phyloP scores from a whole-genome alignment of 352 stramenopile species.

The Phytophthora cactorum region DNA sequence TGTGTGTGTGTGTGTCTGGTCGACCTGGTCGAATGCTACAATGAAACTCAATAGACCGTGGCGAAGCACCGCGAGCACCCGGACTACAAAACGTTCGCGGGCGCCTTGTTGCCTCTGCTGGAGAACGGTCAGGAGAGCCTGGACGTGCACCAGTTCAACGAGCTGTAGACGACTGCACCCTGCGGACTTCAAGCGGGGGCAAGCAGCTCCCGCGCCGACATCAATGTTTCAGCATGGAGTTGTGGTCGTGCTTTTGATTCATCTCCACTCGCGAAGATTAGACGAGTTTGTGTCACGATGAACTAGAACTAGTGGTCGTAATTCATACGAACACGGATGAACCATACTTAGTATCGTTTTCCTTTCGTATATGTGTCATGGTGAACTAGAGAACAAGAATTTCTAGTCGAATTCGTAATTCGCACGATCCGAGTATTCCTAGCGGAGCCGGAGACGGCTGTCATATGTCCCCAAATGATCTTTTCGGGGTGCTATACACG shows the following conservation, averaged over 20 bases:
- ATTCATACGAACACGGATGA: slow-evolving; percentile 1
- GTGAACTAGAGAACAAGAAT: no score
- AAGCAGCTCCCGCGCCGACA: neutral
- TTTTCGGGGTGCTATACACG: no score
- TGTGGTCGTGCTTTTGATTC: neutral
- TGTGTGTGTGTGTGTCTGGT: no score
- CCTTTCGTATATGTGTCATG: no score
- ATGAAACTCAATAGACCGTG: no score
- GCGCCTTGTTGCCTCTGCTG: slow-evolving; percentile 13
- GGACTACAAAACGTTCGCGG: slow-evolving; percentile 19
- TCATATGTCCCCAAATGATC: no score
- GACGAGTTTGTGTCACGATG: neutral
- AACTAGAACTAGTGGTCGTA: slow-evolving; percentile 2
- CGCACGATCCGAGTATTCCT: no score
- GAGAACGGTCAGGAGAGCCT: slow-evolving; percentile 27
- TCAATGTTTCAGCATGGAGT: neutral
- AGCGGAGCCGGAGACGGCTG: no score
- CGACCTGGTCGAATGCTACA: no score
- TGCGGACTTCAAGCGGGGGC: neutral
- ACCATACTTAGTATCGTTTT: neutral
- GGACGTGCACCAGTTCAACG: slow-evolving; percentile 28
- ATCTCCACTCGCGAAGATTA: no score
- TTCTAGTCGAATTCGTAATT: no score
- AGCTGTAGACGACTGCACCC: slow-evolving; percentile 9
- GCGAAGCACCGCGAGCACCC: no score